These are phyloP conservation scores for Puccinia brachypodii DNA, from an alignment of 1,284 basidiomycete species.

Conservation along the genomic window DNA sequence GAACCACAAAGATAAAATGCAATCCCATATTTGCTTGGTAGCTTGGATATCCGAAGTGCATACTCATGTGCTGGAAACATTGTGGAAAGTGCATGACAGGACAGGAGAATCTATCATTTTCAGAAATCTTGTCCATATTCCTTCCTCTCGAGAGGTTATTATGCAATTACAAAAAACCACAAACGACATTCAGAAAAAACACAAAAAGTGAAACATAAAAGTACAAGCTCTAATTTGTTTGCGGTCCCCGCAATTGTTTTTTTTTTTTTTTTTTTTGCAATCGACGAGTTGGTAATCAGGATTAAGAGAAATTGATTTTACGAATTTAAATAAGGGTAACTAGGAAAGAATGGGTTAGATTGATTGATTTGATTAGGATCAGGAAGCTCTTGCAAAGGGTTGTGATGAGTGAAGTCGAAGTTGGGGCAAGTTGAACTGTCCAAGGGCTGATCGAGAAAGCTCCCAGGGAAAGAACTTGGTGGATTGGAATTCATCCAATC, in stretches of 20 bases:
- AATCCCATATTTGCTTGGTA: too few species aligned
- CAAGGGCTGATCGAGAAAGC: neutral
- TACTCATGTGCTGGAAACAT: too few species aligned
- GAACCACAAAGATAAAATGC: too few species aligned
- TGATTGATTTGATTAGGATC: neutral
- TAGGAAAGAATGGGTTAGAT: neutral
- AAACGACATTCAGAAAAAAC: neutral
- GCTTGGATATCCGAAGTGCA: too few species aligned
- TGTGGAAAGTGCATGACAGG: too few species aligned
- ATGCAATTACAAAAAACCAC: neutral
- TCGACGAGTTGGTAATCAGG: neutral
- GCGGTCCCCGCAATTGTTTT: too few species aligned
- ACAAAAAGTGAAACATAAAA: neutral
- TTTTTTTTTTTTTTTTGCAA: too few species aligned
- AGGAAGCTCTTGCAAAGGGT: neutral
- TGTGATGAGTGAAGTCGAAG: neutral
- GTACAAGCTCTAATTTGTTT: neutral
- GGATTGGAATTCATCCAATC: constrained; percentile 15
- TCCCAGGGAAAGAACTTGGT: neutral
- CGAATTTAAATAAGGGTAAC: neutral
- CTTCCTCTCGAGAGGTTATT: too few species aligned
- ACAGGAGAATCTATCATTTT: too few species aligned
- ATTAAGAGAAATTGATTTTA: neutral
- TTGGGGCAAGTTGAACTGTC: neutral
- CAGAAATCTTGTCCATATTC: too few species aligned